Percentiles rank a stretch among this genome's conserved stretches.
Evolutionary conservation across 768 basidiomycete species (phyloP).

Genomic region (Cyathus striatus): DNA sequence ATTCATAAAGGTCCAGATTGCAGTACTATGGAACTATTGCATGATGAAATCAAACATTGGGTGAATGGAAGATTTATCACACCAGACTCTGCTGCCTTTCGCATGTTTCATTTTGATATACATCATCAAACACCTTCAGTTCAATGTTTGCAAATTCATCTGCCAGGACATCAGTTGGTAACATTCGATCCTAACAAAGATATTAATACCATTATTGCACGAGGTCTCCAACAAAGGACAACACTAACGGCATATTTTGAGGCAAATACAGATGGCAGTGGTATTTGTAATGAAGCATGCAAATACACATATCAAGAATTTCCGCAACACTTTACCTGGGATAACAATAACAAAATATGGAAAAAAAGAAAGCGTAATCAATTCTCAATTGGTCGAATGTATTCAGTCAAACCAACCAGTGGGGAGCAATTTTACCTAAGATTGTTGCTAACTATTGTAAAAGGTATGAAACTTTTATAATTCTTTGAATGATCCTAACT

Average conservation of each 20-base stretch:
- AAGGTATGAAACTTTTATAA: too few species aligned
- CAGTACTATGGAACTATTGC: constrained; percentile 1
- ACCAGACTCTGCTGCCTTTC: constrained; percentile 25
- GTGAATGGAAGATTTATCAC: constrained; percentile 18
- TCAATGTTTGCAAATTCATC: constrained; percentile 27
- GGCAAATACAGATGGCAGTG: constrained; percentile 18
- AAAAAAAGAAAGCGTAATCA: constrained; percentile 8
- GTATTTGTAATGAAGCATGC: neutral
- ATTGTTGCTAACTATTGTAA: constrained; percentile 23
- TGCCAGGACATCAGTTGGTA: constrained; percentile 26
- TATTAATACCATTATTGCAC: constrained; percentile 8
- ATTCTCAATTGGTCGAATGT: constrained; percentile 16
- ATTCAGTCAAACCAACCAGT: constrained; percentile 21
- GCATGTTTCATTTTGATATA: constrained; percentile 22
- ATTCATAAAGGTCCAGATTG: constrained; percentile 35
- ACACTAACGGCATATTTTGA: constrained; percentile 24
- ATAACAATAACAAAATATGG: constrained; percentile 7
- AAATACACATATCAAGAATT: constrained; percentile 30
- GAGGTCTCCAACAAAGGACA: constrained; percentile 10
- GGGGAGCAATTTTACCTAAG: constrained; percentile 33
- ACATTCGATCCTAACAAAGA: constrained; percentile 14
- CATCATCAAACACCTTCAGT: constrained; percentile 27
- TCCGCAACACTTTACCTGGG: constrained; percentile 20
- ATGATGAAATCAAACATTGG: constrained; percentile 22
- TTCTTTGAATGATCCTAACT: too few species aligned